phyloP scores from a whole-genome alignment of 2,329 filamentous ascomycete species.

The Dothideomycetidae sp. region DNA sequence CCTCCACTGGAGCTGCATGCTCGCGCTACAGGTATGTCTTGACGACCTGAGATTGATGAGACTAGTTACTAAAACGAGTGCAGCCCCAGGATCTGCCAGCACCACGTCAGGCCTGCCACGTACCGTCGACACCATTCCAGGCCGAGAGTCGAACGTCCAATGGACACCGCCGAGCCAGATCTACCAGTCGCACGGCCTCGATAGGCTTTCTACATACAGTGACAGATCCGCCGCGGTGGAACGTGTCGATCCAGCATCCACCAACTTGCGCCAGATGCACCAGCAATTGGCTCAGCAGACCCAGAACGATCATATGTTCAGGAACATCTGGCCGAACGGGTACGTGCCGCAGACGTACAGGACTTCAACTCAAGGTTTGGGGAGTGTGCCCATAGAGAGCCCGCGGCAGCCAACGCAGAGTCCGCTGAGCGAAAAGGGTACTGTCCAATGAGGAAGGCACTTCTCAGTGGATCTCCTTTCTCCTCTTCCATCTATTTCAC shows the following conservation, averaged over 20 bases:
- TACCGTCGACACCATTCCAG: slow-evolving; percentile 13
- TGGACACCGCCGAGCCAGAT: slow-evolving; percentile 25
- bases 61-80: not conserved
- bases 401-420: slow-evolving; percentile 21
- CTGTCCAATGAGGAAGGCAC: not conserved
- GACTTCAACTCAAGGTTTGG: not conserved
- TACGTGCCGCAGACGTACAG: not conserved
- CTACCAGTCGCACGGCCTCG: slow-evolving; percentile 10
- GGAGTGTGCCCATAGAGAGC: slow-evolving; percentile 13
- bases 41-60: not conserved
- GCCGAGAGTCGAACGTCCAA: slow-evolving; percentile 14
- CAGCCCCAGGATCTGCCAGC: not conserved
- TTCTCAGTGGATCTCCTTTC: slow-evolving; percentile 3
- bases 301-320: slow-evolving; percentile 19
- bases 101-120: not conserved
- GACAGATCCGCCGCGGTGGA: not conserved
- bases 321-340: slow-evolving; percentile 16
- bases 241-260: slow-evolving; percentile 24
- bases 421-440: slow-evolving; percentile 16
- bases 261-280: slow-evolving; percentile 32
- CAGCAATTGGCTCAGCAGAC: slow-evolving; percentile 23
- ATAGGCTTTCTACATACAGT: slow-evolving; percentile 2
- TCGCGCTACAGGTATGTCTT: not conserved
- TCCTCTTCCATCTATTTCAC: not conserved
- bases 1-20: slow-evolving; percentile 3